phyloP scores from a whole-genome alignment of 345 rosid species.

The Arabidopsis thaliana region TAIR10.1 NC_003070.9:18799501-18800000 shows the following conservation, averaged over 20 bases:
- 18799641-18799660: conserved; percentile 47
- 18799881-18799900: background rate
- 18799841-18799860: conserved; percentile 3
- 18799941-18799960: conserved; percentile 15
- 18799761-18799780: conserved; percentile 22
- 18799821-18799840: conserved; percentile 14
- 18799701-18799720: conserved; percentile 85
- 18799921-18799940: background rate
- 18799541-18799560: conserved; percentile 72
- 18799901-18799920: conserved; percentile 23
- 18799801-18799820: conserved; percentile 23
- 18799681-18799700: conserved; percentile 74
- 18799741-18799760: conserved; percentile 61
- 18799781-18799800: conserved; percentile 9
- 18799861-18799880: conserved; percentile 1
- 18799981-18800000: background rate
- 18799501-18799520: conserved; percentile 65
- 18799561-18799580: conserved; percentile 63
- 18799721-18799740: conserved; percentile 67
- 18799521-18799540: conserved; percentile 69
- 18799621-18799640: conserved; percentile 22
- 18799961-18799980: background rate
- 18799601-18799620: conserved; percentile 30
- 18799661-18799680: conserved; percentile 80
- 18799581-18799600: conserved; percentile 15